phyloP scores from a whole-genome alignment of 2,329 filamentous ascomycete genomes.

The Daldinia sp. region DNA sequence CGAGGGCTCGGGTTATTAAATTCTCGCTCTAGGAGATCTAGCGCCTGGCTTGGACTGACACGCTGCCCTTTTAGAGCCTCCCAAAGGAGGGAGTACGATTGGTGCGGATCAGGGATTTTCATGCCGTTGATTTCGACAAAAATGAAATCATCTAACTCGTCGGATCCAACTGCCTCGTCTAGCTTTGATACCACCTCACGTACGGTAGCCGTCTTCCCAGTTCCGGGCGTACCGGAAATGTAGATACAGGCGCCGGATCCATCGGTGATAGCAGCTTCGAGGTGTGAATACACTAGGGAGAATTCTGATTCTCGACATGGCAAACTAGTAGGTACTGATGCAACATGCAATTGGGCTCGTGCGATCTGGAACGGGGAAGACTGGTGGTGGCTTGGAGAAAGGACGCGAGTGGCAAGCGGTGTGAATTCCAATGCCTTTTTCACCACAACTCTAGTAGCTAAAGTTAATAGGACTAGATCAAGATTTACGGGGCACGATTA shows the following conservation, averaged over 20 bases:
- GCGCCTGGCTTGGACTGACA: constrained; percentile 88
- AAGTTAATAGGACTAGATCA: background rate
- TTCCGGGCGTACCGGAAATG: constrained; percentile 97
- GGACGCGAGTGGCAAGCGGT: constrained; percentile 84
- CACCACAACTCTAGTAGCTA: constrained; percentile 64
- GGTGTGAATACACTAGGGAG: constrained; percentile 87
- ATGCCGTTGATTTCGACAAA: constrained; percentile 99
- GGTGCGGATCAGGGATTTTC: constrained; percentile 98
- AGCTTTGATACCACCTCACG: constrained; percentile 91
- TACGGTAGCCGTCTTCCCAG: constrained; percentile 96
- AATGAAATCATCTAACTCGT: constrained; percentile 97
- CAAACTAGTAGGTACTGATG: constrained; percentile 86
- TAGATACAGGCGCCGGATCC: constrained; percentile 97
- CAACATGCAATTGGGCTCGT: constrained; percentile 88
- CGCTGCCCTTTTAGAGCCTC: constrained; percentile 93
- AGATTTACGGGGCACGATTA: constrained; percentile 54
- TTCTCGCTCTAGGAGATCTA: constrained; percentile 89
- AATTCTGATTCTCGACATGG: constrained; percentile 95
- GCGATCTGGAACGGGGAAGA: constrained; percentile 92
- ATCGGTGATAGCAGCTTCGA: constrained; percentile 92
- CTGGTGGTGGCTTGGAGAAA: constrained; percentile 78
- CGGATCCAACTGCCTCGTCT: constrained; percentile 84
- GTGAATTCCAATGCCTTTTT: constrained; percentile 96
- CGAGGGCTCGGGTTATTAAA: constrained; percentile 92
- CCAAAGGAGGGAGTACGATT: constrained; percentile 95